These are phyloP conservation scores for Aspergillus candidus DNA, from an alignment of 2,329 filamentous ascomycete genomes.

Conservation along the genomic window DNA sequence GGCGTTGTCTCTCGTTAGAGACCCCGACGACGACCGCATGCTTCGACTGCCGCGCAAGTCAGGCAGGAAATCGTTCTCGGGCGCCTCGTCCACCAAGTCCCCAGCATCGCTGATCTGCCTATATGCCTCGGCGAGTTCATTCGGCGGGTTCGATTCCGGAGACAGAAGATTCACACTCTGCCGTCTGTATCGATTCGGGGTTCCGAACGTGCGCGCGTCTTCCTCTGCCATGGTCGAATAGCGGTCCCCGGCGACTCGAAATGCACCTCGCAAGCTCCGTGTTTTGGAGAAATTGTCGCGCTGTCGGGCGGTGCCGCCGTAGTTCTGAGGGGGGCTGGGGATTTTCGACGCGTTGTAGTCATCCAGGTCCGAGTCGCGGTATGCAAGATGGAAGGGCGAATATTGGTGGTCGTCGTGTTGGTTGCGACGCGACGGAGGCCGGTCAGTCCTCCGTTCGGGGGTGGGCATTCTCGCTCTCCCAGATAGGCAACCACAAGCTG, in stretches of 20 bases:
- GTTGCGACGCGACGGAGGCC: conserved; percentile 26
- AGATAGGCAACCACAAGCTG: conserved; percentile 6
- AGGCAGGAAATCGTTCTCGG: conserved; percentile 22
- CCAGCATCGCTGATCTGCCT: conserved; percentile 35
- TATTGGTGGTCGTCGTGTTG: conserved; percentile 22
- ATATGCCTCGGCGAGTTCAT: conserved; percentile 36
- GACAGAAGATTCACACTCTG: conserved; percentile 22
- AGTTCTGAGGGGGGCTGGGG: conserved; percentile 23
- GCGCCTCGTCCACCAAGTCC: conserved; percentile 29
- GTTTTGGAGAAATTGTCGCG: conserved; percentile 32
- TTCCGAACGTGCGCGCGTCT: conserved; percentile 15
- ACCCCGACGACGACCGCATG: conserved; percentile 21
- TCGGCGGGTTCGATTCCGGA: conserved; percentile 35
- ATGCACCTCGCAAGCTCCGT: conserved; percentile 36
- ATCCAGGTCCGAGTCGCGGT: conserved; percentile 19
- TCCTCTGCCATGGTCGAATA: conserved; percentile 22
- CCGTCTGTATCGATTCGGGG: conserved; percentile 26
- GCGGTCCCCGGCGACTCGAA: conserved; percentile 28
- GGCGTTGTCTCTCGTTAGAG: conserved; percentile 14
- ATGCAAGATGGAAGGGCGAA: conserved; percentile 29
- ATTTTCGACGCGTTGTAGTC: conserved; percentile 25
- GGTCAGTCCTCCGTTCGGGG: conserved; percentile 24
- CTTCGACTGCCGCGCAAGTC: conserved; percentile 12
- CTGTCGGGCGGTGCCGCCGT: conserved; percentile 18
- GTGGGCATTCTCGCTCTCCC: conserved; percentile 26